Percentiles rank a stretch among this genome's conserved stretches.
Evolutionary conservation across 768 basidiomycete genomes (phyloP).

Genomic region (Boletus eberwhitei): DNA sequence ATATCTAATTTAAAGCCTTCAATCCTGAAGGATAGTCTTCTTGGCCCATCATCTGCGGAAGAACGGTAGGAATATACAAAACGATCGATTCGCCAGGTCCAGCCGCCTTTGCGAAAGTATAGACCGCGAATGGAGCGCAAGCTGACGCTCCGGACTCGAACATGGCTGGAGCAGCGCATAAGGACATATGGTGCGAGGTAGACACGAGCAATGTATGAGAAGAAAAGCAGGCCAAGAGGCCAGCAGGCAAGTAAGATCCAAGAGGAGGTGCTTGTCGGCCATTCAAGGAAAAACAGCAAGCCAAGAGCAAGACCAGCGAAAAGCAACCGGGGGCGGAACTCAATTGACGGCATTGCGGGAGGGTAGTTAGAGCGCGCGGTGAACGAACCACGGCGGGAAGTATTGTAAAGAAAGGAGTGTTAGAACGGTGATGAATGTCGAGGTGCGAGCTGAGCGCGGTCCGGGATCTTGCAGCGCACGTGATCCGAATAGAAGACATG

Average conservation of each 20-base stretch:
- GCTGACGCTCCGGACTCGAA: slow-evolving; percentile 72
- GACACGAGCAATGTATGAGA: slow-evolving; percentile 60
- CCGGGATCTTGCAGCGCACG: slow-evolving; percentile 4
- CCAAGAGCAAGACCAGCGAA: slow-evolving; percentile 12
- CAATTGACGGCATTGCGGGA: slow-evolving; percentile 7
- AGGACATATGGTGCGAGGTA: slow-evolving; percentile 67
- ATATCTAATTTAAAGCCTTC: slow-evolving; percentile 59
- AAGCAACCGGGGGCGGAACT: slow-evolving; percentile 5
- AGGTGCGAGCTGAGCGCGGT: background rate
- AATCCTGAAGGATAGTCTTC: slow-evolving; percentile 59
- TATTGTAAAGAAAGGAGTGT: slow-evolving; percentile 4
- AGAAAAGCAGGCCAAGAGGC: slow-evolving; percentile 47
- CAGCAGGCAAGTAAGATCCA: slow-evolving; percentile 46
- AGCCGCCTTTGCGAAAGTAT: slow-evolving; percentile 55
- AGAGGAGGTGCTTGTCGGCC: slow-evolving; percentile 28
- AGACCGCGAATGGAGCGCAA: slow-evolving; percentile 75
- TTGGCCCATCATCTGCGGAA: slow-evolving; percentile 42
- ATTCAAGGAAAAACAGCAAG: slow-evolving; percentile 13
- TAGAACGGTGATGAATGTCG: background rate
- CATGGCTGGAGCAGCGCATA: slow-evolving; percentile 51
- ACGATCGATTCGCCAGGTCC: slow-evolving; percentile 63
- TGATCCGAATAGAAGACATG: slow-evolving; percentile 12
- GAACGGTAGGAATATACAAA: slow-evolving; percentile 57
- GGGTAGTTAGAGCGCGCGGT: slow-evolving; percentile 1
- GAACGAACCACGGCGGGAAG: background rate